A percentile compares a stretch with the other conserved stretches of the same genome.
These are phyloP conservation scores for Bruguiera hainesii DNA, from an alignment of 441 rosid species.

Conservation along the genomic window DNA sequence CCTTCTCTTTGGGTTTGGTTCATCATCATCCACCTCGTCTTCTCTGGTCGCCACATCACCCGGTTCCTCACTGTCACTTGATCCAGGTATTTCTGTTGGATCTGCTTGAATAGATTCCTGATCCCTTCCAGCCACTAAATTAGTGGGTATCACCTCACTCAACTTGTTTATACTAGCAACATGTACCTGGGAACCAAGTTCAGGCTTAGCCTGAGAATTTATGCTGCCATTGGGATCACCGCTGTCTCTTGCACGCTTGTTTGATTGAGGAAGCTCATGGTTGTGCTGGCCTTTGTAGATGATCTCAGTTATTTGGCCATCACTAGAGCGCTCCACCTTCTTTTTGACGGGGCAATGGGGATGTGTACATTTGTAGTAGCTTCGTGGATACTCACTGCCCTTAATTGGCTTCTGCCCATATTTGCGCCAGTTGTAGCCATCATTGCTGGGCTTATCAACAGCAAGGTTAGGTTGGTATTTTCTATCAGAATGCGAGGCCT, in stretches of 20 bases:
- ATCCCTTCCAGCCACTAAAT: conserved; percentile 28
- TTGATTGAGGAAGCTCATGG: conserved; percentile 53
- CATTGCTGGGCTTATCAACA: conserved; percentile 71
- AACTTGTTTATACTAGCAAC: conserved; percentile 22
- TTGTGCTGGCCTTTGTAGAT: conserved; percentile 64
- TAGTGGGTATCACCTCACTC: conserved; percentile 31
- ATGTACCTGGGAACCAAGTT: conserved; percentile 29
- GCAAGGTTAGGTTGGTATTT: conserved; percentile 40
- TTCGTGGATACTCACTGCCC: conserved; percentile 69
- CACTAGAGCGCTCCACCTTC: conserved; percentile 61
- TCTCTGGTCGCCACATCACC: conserved; percentile 43
- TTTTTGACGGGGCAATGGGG: conserved; percentile 56
- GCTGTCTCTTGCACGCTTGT: conserved; percentile 53
- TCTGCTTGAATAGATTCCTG: conserved; percentile 34
- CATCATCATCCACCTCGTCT: conserved; percentile 43
- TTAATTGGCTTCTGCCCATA: conserved; percentile 74
- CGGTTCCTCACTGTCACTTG: conserved; percentile 60
- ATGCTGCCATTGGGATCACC: conserved; percentile 32
- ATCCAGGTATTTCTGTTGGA: conserved; percentile 28
- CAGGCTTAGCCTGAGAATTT: conserved; percentile 42
- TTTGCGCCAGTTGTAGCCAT: conserved; percentile 67
- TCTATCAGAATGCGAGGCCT: conserved; percentile 49
- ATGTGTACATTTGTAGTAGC: conserved; percentile 71
- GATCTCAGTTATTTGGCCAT: conserved; percentile 70
- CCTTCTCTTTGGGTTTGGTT: conserved; percentile 59